Base-by-base conservation (phyloP, 352 stramenopile species). In the Phytophthora constricta region DNA sequence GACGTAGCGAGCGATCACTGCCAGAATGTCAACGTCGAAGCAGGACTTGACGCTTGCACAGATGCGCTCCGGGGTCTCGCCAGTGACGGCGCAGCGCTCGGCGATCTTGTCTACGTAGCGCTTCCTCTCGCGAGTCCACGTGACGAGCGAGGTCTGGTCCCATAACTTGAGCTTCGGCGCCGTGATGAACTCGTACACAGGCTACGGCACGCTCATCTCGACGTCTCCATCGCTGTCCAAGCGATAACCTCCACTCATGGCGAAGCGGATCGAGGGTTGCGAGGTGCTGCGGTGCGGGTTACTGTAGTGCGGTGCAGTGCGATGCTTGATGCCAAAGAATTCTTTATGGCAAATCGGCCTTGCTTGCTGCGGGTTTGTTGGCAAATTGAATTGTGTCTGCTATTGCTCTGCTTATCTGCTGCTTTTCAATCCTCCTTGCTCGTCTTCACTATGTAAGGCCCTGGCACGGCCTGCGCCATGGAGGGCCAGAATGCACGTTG, bases 171-270 rank as follows among this genome's bases (percentile, higher is more conserved):
- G 34, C 57, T 31, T 45, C 20, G 51, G 34, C 22, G 53, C 47
- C 22, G 54, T 27, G 50, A 65, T 65, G 17, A 57, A 56, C 47
- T 42, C 57, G 47, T 48, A 58, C 19, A 65, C 22, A 20, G 57
- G 47, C 31, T 54, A 46, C 39, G 57, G 33, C 4, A 57, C 46
- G 4, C 20, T 41, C 45, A 65, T 58, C 28, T 58, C 45, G 23
- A 65, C 34, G 25, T 56, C 33, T 22, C 46, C 57, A 28, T 65
- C 47, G 37, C 37, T 45, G 37, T 45, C 37, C 31, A 37, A 37
- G 31, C 31, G 31, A 37, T 37, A 37, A 13, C 13, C 31, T 37
- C 31, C 5, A 37, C 31, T 37, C 31, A 37, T 37, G 31, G 13
- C 31, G 31, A 37, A 37, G 31, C 31, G 31, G 13, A 7, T 13